Base-by-base conservation (phyloP, 257 asterid species). In the Ocimum tenuiflorum region DNA sequence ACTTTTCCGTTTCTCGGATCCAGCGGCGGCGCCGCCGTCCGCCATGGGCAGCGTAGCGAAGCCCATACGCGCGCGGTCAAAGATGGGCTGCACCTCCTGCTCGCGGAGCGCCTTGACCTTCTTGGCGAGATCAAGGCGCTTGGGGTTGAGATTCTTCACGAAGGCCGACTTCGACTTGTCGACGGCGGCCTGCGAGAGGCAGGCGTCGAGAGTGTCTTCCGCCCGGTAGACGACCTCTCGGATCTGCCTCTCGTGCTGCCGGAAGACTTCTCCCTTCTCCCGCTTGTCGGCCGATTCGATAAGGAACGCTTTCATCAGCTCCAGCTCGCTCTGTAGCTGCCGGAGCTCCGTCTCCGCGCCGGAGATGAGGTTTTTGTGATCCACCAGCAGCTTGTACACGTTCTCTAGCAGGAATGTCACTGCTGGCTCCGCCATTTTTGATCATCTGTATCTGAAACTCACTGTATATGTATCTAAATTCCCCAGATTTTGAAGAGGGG, bases 191-290 rank as follows among this genome's bases (percentile, higher is more conserved):
- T 67, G 65, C 6, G 60, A 60, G 41, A 66, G 51, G 60, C 73
- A 73, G 11, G 70, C 46, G 60, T 73, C 78, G 20, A 67, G 47
- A 1, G 72, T 69, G 23, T 77, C 81, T 14, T 77, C 81, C 33
- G 75, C 66, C 3, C 60, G 60, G 42, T 68, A 53, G 3, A 80
- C 74, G 1, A 48, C 75, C 2, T 68, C 55, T 29, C 75, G 23
- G 18, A 77, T 56, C 48, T 77, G 69, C 7, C 57, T 8, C 72
- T 65, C 63, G 14, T 56, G 36, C 19, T 47, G 43, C 12, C 56
- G 27, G 62, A 65, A 72, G 3, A 64, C 66, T 8, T 36, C 59
- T 0, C 67, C 77, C 13, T 72, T 72, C 36, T 35, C 62, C 19
- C 54, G 56, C 38, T 22, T 64, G 36, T 35, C 57, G 1, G 77